Evolutionary conservation across 257 asterid genomes (phyloP).

Genomic region (Fraxinus excelsior): DNA sequence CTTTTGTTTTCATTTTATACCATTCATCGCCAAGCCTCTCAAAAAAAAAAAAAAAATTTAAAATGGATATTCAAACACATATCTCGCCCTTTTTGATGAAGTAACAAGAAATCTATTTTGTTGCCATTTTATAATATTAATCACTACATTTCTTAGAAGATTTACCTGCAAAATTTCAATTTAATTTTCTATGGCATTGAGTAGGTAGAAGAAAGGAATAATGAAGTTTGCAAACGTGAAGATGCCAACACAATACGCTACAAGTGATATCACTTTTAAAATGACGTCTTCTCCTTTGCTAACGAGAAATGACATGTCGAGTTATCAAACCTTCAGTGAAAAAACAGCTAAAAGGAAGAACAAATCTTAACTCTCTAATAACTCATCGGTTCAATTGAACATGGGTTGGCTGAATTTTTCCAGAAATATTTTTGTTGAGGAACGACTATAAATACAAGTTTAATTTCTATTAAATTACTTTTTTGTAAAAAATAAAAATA

Average conservation of each 20-base stretch:
- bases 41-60: too few species aligned
- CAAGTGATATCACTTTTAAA: neutral
- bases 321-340: too few species aligned
- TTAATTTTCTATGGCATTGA: constrained; percentile 23
- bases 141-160: neutral
- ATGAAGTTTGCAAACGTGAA: constrained; percentile 27
- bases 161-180: neutral
- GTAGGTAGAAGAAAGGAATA: constrained; percentile 24
- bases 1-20: too few species aligned
- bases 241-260: neutral
- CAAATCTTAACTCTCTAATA: neutral
- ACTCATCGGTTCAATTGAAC: neutral
- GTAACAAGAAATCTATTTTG: neutral
- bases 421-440: too few species aligned
- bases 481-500: neutral
- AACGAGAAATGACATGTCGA: neutral
- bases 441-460: neutral
- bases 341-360: neutral
- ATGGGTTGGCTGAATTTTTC: neutral
- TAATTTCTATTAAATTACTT: neutral
- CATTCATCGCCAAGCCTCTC: neutral
- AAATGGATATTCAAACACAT: too few species aligned
- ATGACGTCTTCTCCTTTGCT: neutral
- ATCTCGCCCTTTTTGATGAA: neutral
- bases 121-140: neutral